Evolutionary conservation across 805 yeast species (phyloP).

Genomic region (Lachancea fermentati): DNA sequence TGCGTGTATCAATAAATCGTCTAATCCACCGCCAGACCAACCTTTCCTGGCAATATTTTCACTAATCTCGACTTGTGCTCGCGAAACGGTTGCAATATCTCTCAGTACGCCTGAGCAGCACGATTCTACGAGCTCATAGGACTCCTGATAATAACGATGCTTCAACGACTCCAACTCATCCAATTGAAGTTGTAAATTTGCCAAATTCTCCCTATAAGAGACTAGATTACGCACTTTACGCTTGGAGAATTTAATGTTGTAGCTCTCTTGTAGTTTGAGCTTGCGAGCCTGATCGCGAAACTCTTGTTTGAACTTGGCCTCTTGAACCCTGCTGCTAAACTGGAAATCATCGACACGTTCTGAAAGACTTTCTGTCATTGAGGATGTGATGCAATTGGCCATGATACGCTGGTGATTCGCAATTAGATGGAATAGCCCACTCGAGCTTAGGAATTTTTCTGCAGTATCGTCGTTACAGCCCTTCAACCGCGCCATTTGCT

Average conservation of each 20-base stretch:
- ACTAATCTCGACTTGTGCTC: slow-evolving; percentile 76
- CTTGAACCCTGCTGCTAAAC: slow-evolving; percentile 40
- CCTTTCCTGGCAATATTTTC: slow-evolving; percentile 81
- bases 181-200: slow-evolving; percentile 63
- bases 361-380: slow-evolving; percentile 50
- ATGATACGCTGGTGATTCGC: slow-evolving; percentile 74
- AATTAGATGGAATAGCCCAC: slow-evolving; percentile 70
- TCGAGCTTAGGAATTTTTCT: slow-evolving; percentile 63
- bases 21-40: slow-evolving; percentile 84
- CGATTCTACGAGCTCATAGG: slow-evolving; percentile 56
- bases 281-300: slow-evolving; percentile 47
- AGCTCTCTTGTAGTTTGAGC: slow-evolving; percentile 55
- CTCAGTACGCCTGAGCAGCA: slow-evolving; percentile 51
- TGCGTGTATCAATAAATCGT: slow-evolving; percentile 54
- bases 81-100: slow-evolving; percentile 56
- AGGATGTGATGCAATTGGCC: slow-evolving; percentile 48
- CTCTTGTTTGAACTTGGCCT: slow-evolving; percentile 47
- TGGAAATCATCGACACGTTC: slow-evolving; percentile 42
- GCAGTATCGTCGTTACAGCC: slow-evolving; percentile 51
- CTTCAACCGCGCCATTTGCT: slow-evolving; percentile 54
- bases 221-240: slow-evolving; percentile 58
- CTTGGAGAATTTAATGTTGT: slow-evolving; percentile 53
- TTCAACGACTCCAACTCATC: slow-evolving; percentile 75
- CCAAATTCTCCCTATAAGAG: slow-evolving; percentile 60
- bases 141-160: slow-evolving; percentile 64